These are phyloP conservation scores for Penicillium pancosmium DNA, from an alignment of 495 filamentous ascomycete species.

Conservation along the genomic window DNA sequence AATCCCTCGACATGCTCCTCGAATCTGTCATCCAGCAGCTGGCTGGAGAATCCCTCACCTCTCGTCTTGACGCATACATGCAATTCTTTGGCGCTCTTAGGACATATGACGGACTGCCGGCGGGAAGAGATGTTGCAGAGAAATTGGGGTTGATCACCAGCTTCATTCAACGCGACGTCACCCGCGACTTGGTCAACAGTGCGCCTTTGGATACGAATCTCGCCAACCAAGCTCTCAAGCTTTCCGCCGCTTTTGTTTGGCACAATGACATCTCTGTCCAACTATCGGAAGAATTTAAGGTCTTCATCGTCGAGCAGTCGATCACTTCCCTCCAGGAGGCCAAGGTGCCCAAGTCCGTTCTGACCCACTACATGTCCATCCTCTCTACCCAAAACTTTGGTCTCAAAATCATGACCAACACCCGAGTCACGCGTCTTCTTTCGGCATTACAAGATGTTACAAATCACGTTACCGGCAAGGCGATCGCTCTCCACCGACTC, in stretches of 20 bases:
- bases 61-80: conserved; percentile 83
- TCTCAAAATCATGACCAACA: conserved; percentile 68
- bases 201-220: conserved; percentile 60
- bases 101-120: conserved; percentile 74
- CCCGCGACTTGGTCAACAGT: conserved; percentile 33
- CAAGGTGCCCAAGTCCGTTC: conserved; percentile 71
- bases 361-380: conserved; percentile 75
- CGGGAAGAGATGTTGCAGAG: conserved; percentile 67
- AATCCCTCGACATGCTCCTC: conserved; percentile 69
- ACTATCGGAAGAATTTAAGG: conserved; percentile 73
- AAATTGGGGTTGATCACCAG: conserved; percentile 74
- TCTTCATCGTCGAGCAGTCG: conserved; percentile 77
- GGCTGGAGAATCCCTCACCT: conserved; percentile 65
- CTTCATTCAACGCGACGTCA: conserved; percentile 80
- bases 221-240: conserved; percentile 71
- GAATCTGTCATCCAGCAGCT: conserved; percentile 81
- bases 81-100: conserved; percentile 74
- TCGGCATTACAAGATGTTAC: conserved; percentile 69
- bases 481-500: conserved; percentile 72
- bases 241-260: conserved; percentile 72
- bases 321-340: conserved; percentile 66
- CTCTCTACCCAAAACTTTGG: conserved; percentile 78
- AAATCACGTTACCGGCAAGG: conserved; percentile 73
- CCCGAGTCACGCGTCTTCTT: conserved; percentile 68
- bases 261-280: conserved; percentile 63